These are phyloP conservation scores for Buxus sempervirens DNA, from an alignment of 164 flowering plant species.

Conservation along the genomic window DNA sequence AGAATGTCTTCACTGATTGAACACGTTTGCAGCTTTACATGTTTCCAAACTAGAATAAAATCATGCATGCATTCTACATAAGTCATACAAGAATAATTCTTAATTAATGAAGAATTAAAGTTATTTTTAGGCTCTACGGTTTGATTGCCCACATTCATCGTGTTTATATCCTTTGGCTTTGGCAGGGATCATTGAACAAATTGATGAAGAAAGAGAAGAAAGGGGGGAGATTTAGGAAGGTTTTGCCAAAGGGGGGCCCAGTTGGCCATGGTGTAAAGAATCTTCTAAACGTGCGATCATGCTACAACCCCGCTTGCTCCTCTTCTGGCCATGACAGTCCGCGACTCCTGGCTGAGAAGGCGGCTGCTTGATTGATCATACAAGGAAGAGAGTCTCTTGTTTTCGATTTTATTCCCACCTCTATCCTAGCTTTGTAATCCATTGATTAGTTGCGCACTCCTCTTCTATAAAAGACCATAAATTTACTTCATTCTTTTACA, in stretches of 20 bases:
- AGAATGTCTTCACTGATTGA: too few relatives aligned
- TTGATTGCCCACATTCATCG: background rate
- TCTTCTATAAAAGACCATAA: too few relatives aligned
- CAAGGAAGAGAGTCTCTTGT: background rate
- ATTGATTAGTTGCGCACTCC: background rate
- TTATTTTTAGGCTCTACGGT: too few relatives aligned
- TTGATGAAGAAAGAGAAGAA: conserved; percentile 7
- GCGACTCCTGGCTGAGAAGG: background rate
- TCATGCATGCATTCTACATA: too few relatives aligned
- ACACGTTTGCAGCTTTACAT: too few relatives aligned
- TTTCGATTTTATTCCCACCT: background rate
- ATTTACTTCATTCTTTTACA: too few relatives aligned
- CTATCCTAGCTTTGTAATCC: background rate
- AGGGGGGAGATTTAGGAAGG: conserved; percentile 11
- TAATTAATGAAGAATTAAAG: too few relatives aligned
- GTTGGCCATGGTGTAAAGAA: conserved; percentile 13
- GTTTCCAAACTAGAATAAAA: too few relatives aligned
- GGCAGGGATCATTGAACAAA: conserved; percentile 6
- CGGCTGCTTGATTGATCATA: background rate
- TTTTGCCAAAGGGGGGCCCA: conserved; percentile 3
- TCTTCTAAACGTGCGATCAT: conserved; percentile 7
- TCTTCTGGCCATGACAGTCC: background rate
- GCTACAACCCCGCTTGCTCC: conserved; percentile 2
- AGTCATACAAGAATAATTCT: too few relatives aligned
- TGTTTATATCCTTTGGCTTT: background rate